Evolutionary conservation across 345 rosid species (phyloP).

Genomic region (Cardamine chenopodiifolia): DNA sequence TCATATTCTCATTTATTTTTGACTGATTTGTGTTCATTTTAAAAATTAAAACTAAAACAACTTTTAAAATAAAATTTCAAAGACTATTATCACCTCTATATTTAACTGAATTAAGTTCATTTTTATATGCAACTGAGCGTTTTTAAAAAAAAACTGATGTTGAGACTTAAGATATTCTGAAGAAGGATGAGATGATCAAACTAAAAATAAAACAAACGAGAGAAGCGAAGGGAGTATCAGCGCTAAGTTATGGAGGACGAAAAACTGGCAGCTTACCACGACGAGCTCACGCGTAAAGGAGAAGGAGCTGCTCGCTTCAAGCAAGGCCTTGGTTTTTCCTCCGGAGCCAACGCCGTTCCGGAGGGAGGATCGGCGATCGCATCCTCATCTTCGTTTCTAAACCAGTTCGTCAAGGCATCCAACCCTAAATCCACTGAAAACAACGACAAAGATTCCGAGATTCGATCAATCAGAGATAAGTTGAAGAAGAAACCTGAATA

Average conservation of each 20-base stretch:
- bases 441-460: constrained; percentile 64
- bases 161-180: neutral
- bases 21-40: neutral
- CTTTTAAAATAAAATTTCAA: neutral
- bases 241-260: constrained; percentile 63
- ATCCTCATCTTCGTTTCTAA: constrained; percentile 70
- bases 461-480: constrained; percentile 69
- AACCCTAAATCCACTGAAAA: constrained; percentile 55
- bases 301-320: constrained; percentile 96
- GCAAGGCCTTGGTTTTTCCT: constrained; percentile 91
- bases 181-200: neutral
- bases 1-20: neutral
- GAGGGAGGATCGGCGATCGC: constrained; percentile 53
- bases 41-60: neutral
- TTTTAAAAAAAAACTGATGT: too few relatives aligned
- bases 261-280: constrained; percentile 77
- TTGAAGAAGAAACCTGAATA: constrained; percentile 55
- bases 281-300: constrained; percentile 83
- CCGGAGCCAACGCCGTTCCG: constrained; percentile 47
- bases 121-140: too few relatives aligned
- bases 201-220: neutral
- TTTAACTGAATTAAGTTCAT: neutral
- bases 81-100: neutral
- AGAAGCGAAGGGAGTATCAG: neutral
- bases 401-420: constrained; percentile 74